Evolutionary conservation across 2,329 filamentous ascomycete species (phyloP), one percentile per base, ranked within the genome.

Genomic region (Macroventuria anomochaeta): DNA sequence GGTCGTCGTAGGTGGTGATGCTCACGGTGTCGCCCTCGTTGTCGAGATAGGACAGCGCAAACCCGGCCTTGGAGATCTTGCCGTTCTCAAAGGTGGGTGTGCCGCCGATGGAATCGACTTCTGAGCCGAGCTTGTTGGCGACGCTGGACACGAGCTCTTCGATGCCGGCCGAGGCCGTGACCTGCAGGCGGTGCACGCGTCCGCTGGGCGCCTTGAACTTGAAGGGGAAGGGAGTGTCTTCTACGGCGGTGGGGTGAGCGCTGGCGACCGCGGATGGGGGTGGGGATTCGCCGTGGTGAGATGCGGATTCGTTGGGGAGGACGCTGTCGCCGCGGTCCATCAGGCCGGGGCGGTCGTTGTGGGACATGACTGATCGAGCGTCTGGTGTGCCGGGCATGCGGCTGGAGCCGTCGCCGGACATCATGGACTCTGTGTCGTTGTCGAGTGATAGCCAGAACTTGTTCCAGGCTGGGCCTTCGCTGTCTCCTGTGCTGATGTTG

Each of bases 361-460:
- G 91, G 29, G 92, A 96, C 78, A 96, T 87, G 64, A 93, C 81
- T 28, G 89, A 93, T 55, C 90, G 86, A 47, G 86, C 83, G 57
- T 86, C 85, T 40, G 87, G 80, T 53, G 88, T 86, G 46, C 83
- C 86, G 68, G 80, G 86, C 73, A 66, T 80, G 65, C 90, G 88
- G 68, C 88, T 88, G 69, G 89, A 90, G 41, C 89, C 90, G 52
- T 96, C 91, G 55, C 93, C 95, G 55, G 95, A 99, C 75, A 97
- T 87, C 83, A 96, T 89, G 2, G 95, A 99, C 76, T 97, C 95
- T 12, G 93, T 93, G 74, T 96, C 93, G 67, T 96, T 87, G 75
- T 97, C 86, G 67, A 99, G 87, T 0, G 95, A 97, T 63, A 97
- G 82, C 95, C 95, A 99, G 80, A 99, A 99, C 77, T 97, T 99